Base-by-base conservation (phyloP, 345 rosid species). In the Anastatica hierochuntica region DNA sequence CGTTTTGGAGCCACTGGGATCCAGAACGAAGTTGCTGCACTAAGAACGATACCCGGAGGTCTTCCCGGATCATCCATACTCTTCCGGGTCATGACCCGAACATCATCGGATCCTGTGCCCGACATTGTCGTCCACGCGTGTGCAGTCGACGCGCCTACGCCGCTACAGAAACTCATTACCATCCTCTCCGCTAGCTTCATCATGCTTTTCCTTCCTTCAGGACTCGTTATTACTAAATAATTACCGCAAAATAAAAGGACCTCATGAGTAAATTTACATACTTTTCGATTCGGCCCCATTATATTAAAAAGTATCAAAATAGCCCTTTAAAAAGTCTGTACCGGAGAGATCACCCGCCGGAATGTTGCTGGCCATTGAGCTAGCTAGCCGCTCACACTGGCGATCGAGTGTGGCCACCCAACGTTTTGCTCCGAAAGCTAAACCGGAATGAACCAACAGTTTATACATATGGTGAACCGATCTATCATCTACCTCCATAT, bases 21-120 rank as follows among this genome's bases (percentile, higher is more conserved):
- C 96, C 96, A 88, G 55, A 92, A 88, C 7, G 98, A 92, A 55
- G 96, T 88, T 6, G 98, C 94, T 2, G 96, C 94, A 14, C 98
- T 88, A 19, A 92, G 84, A 16, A 92, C 98, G 33, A 92, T 92
- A n/a, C 98, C 96, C 2, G 90, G 94, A 58, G 98, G 98, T 71
- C 95, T 82, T 42, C 98, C 96, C 0, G 98, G 98, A 71, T 92
- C 97, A 72, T 88, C 96, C 84, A 79, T 72, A 12, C 98, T 85
- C 79, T 88, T 88, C 42, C 98, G 76, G 31, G 97, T 92, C 98
- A 92, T 92, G 4, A 88, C 96, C 51, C 97, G 72, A 7, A 92
- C 95, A 49, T 88, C 94, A 61, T 88, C 97, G 19, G 88, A 78
- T 27, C 88, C 85, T 2, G 90, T 71, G 2, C 88, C 60, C 1